Conservation (phyloP, 306 rosid genomes). For the Elaeagnus macrophylla region DNA sequence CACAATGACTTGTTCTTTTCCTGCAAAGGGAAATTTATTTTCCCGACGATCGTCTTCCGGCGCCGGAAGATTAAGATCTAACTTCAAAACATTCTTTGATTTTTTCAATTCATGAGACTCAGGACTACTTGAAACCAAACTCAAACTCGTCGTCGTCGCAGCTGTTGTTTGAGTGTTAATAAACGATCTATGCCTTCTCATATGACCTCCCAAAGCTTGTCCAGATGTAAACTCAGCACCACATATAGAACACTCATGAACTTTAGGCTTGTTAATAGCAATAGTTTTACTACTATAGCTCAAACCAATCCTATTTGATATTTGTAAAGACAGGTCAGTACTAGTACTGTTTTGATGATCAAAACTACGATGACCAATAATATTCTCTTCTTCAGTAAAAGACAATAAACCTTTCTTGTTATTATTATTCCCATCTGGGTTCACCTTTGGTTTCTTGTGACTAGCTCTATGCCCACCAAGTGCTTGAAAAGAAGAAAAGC, state of each 20-base stretch:
- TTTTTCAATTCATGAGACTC: constrained; percentile 26
- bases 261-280: constrained; percentile 23
- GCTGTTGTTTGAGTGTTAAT: constrained; percentile 10
- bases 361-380: background rate
- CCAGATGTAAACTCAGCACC: constrained; percentile 80
- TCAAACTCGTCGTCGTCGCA: background rate
- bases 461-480: constrained; percentile 93
- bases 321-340: constrained; percentile 50
- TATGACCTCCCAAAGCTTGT: constrained; percentile 94
- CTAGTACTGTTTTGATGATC: constrained; percentile 20
- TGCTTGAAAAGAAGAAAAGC: constrained; percentile 81
- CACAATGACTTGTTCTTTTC: constrained; percentile 41
- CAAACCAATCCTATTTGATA: constrained; percentile 23
- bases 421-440: background rate
- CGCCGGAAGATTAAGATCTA: constrained; percentile 87
- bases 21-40: constrained; percentile 37
- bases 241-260: constrained; percentile 75
- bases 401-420: constrained; percentile 18
- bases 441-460: constrained; percentile 53
- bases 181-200: constrained; percentile 73
- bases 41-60: constrained; percentile 50
- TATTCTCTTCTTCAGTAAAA: constrained; percentile 4
- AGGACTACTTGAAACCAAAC: background rate
- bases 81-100: constrained; percentile 36
- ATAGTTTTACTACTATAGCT: background rate